phyloP scores from a whole-genome alignment of 345 rosid species.

The Pistacia atlantica region DNA sequence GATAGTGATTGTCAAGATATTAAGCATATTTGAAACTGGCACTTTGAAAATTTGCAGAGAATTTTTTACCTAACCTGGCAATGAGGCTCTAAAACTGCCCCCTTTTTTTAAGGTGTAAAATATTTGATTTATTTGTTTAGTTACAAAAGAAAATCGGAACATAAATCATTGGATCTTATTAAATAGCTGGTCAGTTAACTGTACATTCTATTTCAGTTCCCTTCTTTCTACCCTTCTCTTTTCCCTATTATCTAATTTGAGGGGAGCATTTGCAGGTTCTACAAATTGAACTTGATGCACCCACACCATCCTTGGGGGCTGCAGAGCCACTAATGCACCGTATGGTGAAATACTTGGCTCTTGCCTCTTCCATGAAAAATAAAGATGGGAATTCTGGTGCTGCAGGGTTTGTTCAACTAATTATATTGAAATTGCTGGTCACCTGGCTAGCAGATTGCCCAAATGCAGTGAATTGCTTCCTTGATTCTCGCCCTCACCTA shows the following conservation, averaged over 20 bases:
- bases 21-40: background rate
- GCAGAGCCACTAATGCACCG: conserved; percentile 88
- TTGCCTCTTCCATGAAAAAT: conserved; percentile 73
- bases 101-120: background rate
- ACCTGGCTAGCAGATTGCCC: conserved; percentile 90
- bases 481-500: conserved; percentile 85
- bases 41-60: conserved; percentile 1
- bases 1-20: background rate
- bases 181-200: background rate
- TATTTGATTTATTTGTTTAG: too few relatives aligned
- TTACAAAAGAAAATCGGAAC: background rate
- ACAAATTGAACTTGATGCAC: conserved; percentile 74
- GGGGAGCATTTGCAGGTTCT: conserved; percentile 56
- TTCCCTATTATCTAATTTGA: conserved; percentile 7
- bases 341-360: conserved; percentile 85
- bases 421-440: conserved; percentile 84
- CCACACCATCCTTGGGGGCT: conserved; percentile 71
- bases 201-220: background rate
- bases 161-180: background rate
- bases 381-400: conserved; percentile 69
- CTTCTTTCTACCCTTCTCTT: background rate
- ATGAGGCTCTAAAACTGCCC: background rate
- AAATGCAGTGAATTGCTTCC: conserved; percentile 79
- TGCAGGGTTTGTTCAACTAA: conserved; percentile 59
- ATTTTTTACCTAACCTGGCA: background rate